Percentiles rank a stretch among this genome's conserved stretches.
Evolutionary conservation across 257 asterid genomes (phyloP).

Genomic region (Datura wrightii): DNA sequence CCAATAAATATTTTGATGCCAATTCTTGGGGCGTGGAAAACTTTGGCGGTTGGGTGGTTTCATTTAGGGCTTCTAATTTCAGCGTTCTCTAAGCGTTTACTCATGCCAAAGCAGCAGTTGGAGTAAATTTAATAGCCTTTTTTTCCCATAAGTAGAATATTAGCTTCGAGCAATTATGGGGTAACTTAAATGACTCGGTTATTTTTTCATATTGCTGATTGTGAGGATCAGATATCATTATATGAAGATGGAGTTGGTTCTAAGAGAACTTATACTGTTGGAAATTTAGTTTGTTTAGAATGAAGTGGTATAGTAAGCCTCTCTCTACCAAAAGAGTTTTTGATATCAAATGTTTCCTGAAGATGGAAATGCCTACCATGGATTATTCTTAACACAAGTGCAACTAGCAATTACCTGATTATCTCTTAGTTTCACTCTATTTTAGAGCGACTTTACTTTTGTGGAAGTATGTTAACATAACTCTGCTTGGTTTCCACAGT

Average conservation of each 20-base stretch:
- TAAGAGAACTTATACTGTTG: background rate
- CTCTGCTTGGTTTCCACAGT: conserved; percentile 43
- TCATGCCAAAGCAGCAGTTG: background rate
- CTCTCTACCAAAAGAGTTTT: background rate
- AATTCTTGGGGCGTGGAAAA: background rate
- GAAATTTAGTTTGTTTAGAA: background rate
- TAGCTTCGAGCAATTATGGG: background rate
- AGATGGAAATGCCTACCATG: background rate
- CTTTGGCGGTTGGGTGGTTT: background rate
- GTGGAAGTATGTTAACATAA: background rate
- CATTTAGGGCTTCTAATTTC: too few relatives aligned
- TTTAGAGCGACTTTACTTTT: background rate
- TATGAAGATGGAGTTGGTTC: background rate
- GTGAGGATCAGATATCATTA: background rate
- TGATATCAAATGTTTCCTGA: background rate
- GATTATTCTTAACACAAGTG: background rate
- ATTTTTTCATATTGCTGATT: conserved; percentile 20
- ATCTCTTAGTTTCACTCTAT: background rate
- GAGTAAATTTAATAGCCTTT: background rate
- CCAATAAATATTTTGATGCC: background rate
- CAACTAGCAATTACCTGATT: background rate
- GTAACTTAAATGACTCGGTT: background rate
- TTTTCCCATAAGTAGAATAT: background rate
- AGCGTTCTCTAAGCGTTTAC: background rate
- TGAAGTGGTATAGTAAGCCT: background rate